These are phyloP conservation scores for Alternaria novae-zelandiae DNA, from an alignment of 2,329 filamentous ascomycete species.

Conservation along the genomic window DNA sequence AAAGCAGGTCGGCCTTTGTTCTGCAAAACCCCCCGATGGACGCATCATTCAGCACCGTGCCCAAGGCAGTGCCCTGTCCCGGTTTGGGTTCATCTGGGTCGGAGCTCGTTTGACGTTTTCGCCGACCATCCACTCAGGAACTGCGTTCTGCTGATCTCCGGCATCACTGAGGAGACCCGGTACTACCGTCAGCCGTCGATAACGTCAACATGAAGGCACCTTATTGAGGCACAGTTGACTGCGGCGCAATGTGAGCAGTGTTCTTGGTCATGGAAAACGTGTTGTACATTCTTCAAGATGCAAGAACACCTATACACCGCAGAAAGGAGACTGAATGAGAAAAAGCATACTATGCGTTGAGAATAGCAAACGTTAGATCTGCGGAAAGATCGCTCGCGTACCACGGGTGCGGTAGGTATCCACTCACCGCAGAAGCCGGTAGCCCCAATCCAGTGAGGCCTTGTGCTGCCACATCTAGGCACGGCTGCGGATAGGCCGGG, in stretches of 20 bases:
- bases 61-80: not conserved
- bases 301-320: not conserved
- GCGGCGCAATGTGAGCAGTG: not conserved
- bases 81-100: conserved; percentile 8
- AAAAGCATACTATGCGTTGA: conserved; percentile 3
- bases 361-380: conserved; percentile 1
- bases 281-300: not conserved
- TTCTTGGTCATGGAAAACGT: not conserved
- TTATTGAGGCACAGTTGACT: conserved; percentile 5
- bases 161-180: conserved; percentile 35
- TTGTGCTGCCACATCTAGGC: conserved; percentile 12
- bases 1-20: conserved; percentile 1
- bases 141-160: conserved; percentile 18
- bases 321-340: not conserved
- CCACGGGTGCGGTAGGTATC: conserved; percentile 1
- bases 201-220: conserved; percentile 16
- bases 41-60: conserved; percentile 13
- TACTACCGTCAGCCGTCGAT: conserved; percentile 9
- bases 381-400: conserved; percentile 4
- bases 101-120: conserved; percentile 9
- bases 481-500: conserved; percentile 10
- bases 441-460: conserved; percentile 20
- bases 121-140: conserved; percentile 23
- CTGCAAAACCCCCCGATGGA: conserved; percentile 6
- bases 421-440: conserved; percentile 12